Evolutionary conservation across 2,329 filamentous ascomycete genomes (phyloP), one percentile per base, ranked within the genome.

Genomic region (Elsinoe ampelina): DNA sequence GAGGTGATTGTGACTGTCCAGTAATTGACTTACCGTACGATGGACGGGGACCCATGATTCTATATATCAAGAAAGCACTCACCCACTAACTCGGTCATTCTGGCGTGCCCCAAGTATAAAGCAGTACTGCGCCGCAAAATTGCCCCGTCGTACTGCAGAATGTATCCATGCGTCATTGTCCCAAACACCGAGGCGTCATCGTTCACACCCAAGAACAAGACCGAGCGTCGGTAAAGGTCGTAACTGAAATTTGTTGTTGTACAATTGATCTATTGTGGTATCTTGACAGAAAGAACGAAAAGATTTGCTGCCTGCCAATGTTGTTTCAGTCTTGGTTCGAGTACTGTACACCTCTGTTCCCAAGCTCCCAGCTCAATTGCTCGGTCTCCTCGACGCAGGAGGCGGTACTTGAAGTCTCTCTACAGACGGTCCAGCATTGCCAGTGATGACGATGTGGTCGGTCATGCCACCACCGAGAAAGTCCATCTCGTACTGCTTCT

Each of bases 81-180:
- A 26, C 22, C 22, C 22, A 6, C 22, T 26, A 3, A 26, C 6
- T 26, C 6, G 22, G 22, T 26, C 22, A 26, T 26, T 26, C 22
- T 26, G 6, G 22, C 3, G 22, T 26, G 22, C 6, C 3, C 22
- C 22, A 3, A 26, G 22, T 26, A 30, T 5, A 30, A 5, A 5
- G n/a, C 11, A 26, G 42, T 11, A 12, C 42, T 11, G 26, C 42
- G 42, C 42, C 26, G 5, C 17, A 47, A 47, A 19, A 47, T 47
- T 47, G 42, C 42, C 42, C 42, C 42, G 42, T 12, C 4, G 36
- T 38, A 38, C 36, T 3, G 3, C 2, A 38, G 36, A 4, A 38
- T 15, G 36, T 38, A 38, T 8, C 12, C 8, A 38, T 4, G 36
- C 36, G 15, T 74, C 64, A 26, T 50, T 50, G 45, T 50, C 32